Evolutionary conservation across 148 eudicot genomes (phyloP).

Genomic region (Camellia granthamiana): DNA sequence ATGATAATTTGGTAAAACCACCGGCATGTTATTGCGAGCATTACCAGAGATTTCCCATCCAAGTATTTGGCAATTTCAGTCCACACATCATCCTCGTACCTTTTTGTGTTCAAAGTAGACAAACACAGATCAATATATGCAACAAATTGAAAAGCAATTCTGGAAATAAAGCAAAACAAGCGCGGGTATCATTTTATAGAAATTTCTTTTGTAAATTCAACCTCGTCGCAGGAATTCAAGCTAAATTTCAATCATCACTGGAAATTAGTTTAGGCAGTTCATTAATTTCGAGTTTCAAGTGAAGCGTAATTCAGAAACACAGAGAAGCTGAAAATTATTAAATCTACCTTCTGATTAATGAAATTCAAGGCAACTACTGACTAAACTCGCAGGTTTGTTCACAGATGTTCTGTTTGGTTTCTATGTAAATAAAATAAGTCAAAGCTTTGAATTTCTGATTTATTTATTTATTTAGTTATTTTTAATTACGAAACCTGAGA

Average conservation of each 20-base stretch:
- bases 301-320: neutral
- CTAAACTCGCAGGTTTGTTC: neutral
- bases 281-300: neutral
- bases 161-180: neutral
- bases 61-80: slow-evolving; percentile 80
- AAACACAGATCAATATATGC: slow-evolving; percentile 3
- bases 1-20: slow-evolving; percentile 69
- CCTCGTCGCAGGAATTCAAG: neutral
- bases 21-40: slow-evolving; percentile 69
- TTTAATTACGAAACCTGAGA: neutral
- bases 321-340: neutral
- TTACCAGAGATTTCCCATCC: slow-evolving; percentile 74
- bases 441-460: neutral
- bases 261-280: neutral
- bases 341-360: neutral
- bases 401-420: neutral
- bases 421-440: neutral
- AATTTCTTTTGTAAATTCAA: neutral
- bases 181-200: neutral
- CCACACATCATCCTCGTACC: slow-evolving; percentile 88
- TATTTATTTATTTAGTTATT: too few species aligned
- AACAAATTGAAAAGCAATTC: neutral
- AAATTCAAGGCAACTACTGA: neutral
- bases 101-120: slow-evolving; percentile 17
- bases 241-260: neutral